Base-by-base conservation (phyloP, 129 eudicot genomes). In the Arctium lappa region DNA sequence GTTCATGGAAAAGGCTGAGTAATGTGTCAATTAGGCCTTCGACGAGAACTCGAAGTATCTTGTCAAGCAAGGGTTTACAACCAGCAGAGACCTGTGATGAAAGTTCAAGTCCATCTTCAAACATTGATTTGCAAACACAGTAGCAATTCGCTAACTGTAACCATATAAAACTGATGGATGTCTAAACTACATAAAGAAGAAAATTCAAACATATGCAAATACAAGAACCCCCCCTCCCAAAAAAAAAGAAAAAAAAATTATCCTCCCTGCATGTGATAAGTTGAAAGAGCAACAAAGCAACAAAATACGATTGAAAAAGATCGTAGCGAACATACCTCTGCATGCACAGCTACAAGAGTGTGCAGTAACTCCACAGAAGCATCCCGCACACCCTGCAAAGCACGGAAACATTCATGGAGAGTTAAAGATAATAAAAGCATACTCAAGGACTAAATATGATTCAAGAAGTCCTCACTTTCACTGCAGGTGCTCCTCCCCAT, bases 401-500 rank as follows among this genome's bases (percentile, higher is more conserved):
- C 15, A 73, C 31, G 75, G 31, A 69, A 53, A 69, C 4, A 80
- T 73, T 72, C 29, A 38, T 71, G 76, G 76, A 73, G 46, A 82
- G 48, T 29, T 39, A 75, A 86, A 37, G 36, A 73, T 75, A 7
- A 60, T 9, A 12, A 40, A 73, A 60, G 38, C 1, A 34, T 69
- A 76, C 7, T 6, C 72, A 27, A 40, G 60, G 44, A 69, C 46
- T 7, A 50, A 77, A 72, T 33, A 32, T 12, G 48, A 79, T 42
- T 22, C 42, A 56, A 29, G 1, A 69, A 74, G 30, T 62, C 72
- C 88, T 90, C 82, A 95, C 99, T 86, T 91, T 95, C 46, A 93
- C 97, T 72, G 97, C 82, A 82, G 99, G 92, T 62, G 97, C 97
- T 81, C 90, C 94, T 18, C 97, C 99, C 97, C 99, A 95, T 71